These are phyloP conservation scores for Alternaria metachromatica DNA, from an alignment of 2,329 filamentous ascomycete species.

Conservation along the genomic window DNA sequence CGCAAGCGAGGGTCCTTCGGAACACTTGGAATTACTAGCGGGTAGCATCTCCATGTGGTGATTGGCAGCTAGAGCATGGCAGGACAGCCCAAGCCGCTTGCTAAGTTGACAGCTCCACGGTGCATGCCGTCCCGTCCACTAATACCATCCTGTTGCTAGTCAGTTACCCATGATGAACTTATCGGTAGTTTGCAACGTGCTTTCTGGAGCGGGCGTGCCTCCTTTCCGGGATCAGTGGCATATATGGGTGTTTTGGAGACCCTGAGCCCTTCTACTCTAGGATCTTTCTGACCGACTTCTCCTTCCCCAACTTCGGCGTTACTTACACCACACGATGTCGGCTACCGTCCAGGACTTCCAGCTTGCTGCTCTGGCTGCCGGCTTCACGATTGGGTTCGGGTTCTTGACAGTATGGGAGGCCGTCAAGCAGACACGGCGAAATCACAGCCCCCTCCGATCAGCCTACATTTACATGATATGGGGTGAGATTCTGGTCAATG, in stretches of 20 bases:
- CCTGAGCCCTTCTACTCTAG: background rate
- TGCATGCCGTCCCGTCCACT: slow-evolving; percentile 4
- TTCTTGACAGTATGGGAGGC: slow-evolving; percentile 46
- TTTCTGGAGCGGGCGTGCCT: background rate
- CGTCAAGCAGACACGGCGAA: slow-evolving; percentile 44
- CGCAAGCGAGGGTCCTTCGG: background rate
- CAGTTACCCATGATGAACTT: background rate
- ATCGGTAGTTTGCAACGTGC: slow-evolving; percentile 5
- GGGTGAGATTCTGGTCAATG: slow-evolving; percentile 40
- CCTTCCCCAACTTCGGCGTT: background rate
- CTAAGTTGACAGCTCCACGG: background rate
- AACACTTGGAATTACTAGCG: background rate
- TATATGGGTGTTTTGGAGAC: background rate
- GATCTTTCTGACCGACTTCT: slow-evolving; percentile 1
- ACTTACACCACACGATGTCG: slow-evolving; percentile 20
- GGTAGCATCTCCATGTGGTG: background rate
- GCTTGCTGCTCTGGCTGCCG: slow-evolving; percentile 42
- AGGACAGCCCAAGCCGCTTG: background rate
- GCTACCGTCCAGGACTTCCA: slow-evolving; percentile 35
- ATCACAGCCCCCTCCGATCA: slow-evolving; percentile 42
- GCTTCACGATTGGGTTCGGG: slow-evolving; percentile 45
- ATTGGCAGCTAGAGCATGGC: background rate
- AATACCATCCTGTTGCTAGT: background rate
- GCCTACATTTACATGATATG: slow-evolving; percentile 48
- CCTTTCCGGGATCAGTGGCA: slow-evolving; percentile 7